Evolutionary conservation across 2,329 filamentous ascomycete species (phyloP).

Genomic region (Chalaropsis thielavioides): DNA sequence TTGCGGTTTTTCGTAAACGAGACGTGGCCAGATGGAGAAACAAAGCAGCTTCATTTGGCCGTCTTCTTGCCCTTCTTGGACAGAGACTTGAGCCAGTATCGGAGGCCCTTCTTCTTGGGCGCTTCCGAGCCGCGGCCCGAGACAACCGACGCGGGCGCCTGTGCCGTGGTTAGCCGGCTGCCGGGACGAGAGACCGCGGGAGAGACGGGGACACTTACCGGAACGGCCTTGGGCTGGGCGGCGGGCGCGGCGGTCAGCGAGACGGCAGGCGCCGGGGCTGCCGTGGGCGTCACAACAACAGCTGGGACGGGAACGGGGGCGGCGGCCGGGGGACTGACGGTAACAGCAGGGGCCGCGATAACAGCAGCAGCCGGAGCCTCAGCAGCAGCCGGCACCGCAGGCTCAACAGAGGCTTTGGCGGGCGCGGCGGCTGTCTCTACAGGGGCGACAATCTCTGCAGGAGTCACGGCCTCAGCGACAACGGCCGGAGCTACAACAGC

Average conservation of each 20-base stretch:
- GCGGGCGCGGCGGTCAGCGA: not conserved
- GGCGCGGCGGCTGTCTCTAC: not conserved
- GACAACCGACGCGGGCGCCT: not conserved
- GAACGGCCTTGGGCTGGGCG: not conserved
- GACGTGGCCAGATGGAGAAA: not conserved
- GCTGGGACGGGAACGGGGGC: not conserved
- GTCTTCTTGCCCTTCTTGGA: slow-evolving; percentile 10
- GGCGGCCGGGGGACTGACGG: not conserved
- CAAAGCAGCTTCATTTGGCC: not conserved
- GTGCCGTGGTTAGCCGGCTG: not conserved
- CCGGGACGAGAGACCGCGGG: not conserved
- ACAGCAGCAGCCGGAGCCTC: not conserved
- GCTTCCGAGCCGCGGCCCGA: not conserved
- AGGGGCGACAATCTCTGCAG: slow-evolving; percentile 2
- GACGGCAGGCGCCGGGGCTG: not conserved
- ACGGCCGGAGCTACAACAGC: not conserved
- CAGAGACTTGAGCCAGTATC: slow-evolving; percentile 8
- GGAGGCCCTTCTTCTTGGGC: not conserved
- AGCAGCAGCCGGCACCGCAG: not conserved
- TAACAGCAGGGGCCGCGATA: not conserved
- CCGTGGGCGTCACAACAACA: not conserved
- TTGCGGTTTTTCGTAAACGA: not conserved
- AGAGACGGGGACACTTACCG: not conserved
- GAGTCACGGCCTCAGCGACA: not conserved
- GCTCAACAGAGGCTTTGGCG: not conserved